Conservation (phyloP, 1,139 yeast species). For the Sugiyamaella novakii region DNA sequence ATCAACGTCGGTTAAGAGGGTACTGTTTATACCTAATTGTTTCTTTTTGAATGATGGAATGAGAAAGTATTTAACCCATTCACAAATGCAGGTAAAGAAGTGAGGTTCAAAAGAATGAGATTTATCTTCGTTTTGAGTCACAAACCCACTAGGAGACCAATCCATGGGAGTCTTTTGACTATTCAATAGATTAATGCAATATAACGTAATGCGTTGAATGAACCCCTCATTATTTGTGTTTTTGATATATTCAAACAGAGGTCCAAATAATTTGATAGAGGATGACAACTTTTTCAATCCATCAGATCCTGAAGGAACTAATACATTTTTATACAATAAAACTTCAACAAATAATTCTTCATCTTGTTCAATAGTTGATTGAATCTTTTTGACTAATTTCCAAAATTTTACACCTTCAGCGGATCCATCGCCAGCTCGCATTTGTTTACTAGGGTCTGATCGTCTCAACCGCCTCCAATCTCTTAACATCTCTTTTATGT, state of each 20-base stretch:
- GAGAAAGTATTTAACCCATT: slow-evolving; percentile 17
- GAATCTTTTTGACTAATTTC: slow-evolving; percentile 28
- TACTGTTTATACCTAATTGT: not conserved
- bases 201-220: slow-evolving; percentile 26
- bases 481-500: slow-evolving; percentile 38
- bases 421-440: slow-evolving; percentile 31
- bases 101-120: slow-evolving; percentile 8
- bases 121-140: not conserved
- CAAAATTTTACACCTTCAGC: slow-evolving; percentile 28
- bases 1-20: slow-evolving; percentile 3
- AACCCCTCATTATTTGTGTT: slow-evolving; percentile 23
- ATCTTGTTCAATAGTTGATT: slow-evolving; percentile 21
- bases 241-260: slow-evolving; percentile 28
- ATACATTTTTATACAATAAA: slow-evolving; percentile 35
- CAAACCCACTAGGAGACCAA: slow-evolving; percentile 7
- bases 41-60: slow-evolving; percentile 11
- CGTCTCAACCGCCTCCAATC: slow-evolving; percentile 51
- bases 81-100: slow-evolving; percentile 14
- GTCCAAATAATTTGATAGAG: slow-evolving; percentile 30
- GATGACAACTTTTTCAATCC: slow-evolving; percentile 22
- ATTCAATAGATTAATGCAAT: slow-evolving; percentile 25
- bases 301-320: slow-evolving; percentile 34
- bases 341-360: slow-evolving; percentile 34
- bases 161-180: slow-evolving; percentile 14
- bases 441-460: slow-evolving; percentile 46